These are phyloP conservation scores for Trichoderma reesei DNA, from an alignment of 495 filamentous ascomycete genomes.

Conservation along the genomic window DNA sequence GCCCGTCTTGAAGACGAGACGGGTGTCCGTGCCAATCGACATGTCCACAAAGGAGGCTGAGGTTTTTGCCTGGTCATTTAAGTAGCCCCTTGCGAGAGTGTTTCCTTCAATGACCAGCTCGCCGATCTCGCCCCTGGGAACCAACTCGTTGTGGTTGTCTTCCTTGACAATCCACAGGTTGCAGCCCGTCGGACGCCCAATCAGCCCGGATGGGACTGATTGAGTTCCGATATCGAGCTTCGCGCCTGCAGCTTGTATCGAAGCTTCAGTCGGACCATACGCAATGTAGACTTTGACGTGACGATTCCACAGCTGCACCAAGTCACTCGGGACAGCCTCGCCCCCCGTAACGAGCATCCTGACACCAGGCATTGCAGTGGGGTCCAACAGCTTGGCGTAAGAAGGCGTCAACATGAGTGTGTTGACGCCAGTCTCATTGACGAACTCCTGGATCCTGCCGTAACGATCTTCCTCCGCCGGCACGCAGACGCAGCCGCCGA, in stretches of 20 bases:
- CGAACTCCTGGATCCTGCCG: not conserved
- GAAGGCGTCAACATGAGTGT: slow-evolving; percentile 32
- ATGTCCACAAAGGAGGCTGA: not conserved
- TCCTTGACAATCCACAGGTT: not conserved
- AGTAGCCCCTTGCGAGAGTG: slow-evolving; percentile 25
- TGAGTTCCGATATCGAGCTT: not conserved
- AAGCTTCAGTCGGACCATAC: slow-evolving; percentile 21
- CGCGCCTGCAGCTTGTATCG: not conserved
- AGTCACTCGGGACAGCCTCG: slow-evolving; percentile 16
- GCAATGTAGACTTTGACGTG: slow-evolving; percentile 12
- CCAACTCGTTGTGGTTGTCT: slow-evolving; percentile 34
- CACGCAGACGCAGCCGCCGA: slow-evolving; percentile 54
- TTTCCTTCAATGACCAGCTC: slow-evolving; percentile 31
- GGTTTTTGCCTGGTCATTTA: slow-evolving; percentile 16
- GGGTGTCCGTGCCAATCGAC: not conserved
- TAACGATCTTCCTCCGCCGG: slow-evolving; percentile 38
- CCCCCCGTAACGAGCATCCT: slow-evolving; percentile 30
- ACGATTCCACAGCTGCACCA: slow-evolving; percentile 18
- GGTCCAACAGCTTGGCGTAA: slow-evolving; percentile 32
- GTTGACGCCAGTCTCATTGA: slow-evolving; percentile 16
- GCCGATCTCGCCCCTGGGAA: slow-evolving; percentile 30
- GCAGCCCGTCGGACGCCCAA: not conserved
- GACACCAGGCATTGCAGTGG: slow-evolving; percentile 31
- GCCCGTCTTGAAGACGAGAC: slow-evolving; percentile 35
- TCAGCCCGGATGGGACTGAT: not conserved